Percentiles rank a stretch among this genome's conserved stretches.
phyloP scores from a whole-genome alignment of 148 eudicot genomes.

The Vaccinium vitisidaea region DNA sequence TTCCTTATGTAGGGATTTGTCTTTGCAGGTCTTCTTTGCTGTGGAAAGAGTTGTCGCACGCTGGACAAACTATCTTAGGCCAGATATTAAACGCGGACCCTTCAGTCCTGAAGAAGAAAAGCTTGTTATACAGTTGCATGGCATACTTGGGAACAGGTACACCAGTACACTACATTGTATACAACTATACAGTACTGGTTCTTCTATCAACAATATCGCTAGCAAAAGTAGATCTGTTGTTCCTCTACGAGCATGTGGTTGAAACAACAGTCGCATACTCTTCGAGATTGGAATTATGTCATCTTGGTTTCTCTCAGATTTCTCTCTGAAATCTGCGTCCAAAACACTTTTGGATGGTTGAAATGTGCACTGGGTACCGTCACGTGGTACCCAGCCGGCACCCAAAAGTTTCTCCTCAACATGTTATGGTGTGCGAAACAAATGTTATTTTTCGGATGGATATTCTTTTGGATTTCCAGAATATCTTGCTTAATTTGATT shows the following conservation, averaged over 20 bases:
- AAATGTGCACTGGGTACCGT: too few relatives aligned
- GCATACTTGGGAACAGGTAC: constrained; percentile 69
- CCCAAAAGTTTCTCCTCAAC: too few relatives aligned
- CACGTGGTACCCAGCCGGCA: too few relatives aligned
- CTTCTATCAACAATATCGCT: neutral
- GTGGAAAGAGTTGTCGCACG: constrained; percentile 81
- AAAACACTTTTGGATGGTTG: too few relatives aligned
- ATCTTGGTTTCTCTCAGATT: neutral
- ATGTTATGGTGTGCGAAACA: too few relatives aligned
- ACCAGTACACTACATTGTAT: neutral
- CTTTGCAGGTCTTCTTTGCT: constrained; percentile 54
- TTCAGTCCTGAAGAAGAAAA: constrained; percentile 64
- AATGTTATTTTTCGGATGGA: too few relatives aligned
- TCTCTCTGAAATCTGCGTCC: too few relatives aligned
- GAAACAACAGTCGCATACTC: neutral
- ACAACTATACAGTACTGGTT: neutral
- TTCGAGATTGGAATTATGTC: neutral
- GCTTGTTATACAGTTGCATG: constrained; percentile 68
- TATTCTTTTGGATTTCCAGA: too few relatives aligned
- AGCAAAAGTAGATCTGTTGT: neutral
- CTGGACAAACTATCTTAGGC: constrained; percentile 74
- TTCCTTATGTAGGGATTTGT: neutral
- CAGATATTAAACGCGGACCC: constrained; percentile 70
- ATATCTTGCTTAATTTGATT: too few relatives aligned
- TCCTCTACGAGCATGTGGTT: neutral